Evolutionary conservation across 2,329 filamentous ascomycete genomes (phyloP), one percentile per base, ranked within the genome.

Genomic region (Tolypocladium ophioglossoides): DNA sequence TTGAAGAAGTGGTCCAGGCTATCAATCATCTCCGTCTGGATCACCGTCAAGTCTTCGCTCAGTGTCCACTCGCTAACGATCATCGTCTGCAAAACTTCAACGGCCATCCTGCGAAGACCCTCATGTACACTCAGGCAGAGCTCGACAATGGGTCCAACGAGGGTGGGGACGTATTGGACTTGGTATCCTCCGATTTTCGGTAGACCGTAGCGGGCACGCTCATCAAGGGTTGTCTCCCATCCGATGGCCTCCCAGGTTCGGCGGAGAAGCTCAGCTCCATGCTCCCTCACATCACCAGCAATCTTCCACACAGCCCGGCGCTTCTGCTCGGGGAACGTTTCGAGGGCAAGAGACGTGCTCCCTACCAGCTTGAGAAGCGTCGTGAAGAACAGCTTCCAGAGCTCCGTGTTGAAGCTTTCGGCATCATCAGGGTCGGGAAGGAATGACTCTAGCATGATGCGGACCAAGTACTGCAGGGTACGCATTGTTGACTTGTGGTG

Each of bases 41-140:
- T 88, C 50, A 94, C 84, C 2, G 87, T 87, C 50, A 99, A 74
- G 66, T 97, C 92, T 66, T 96, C 89, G 66, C 91, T 96, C 59
- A 99, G 72, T 18, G 91, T 91, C 94, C 94, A 99, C 70, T 99
- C 94, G 71, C 91, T 95, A 61, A 97, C 85, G 63, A 99, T 95
- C 94, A 99, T 99, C 3, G 91, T 95, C 68, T 96, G 91, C 57
- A 99, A 72, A 22, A 99, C 88, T 67, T 96, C 89, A 34, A 96
- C 91, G 0, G 92, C 94, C 69, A 95, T 94, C 58, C 83, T 84
- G 56, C 94, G 83, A 54, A 99, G 75, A 4, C 91, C 91, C 68
- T 95, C 90, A 61, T 99, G 94, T 4, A 97, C 91, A 65, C 92
- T 97, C 54, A 99, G 78, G 66, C 94, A 99, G 11, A 99, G 79